Conservation (phyloP, 2,329 filamentous ascomycete genomes). For the Albifimbria verrucaria region DNA sequence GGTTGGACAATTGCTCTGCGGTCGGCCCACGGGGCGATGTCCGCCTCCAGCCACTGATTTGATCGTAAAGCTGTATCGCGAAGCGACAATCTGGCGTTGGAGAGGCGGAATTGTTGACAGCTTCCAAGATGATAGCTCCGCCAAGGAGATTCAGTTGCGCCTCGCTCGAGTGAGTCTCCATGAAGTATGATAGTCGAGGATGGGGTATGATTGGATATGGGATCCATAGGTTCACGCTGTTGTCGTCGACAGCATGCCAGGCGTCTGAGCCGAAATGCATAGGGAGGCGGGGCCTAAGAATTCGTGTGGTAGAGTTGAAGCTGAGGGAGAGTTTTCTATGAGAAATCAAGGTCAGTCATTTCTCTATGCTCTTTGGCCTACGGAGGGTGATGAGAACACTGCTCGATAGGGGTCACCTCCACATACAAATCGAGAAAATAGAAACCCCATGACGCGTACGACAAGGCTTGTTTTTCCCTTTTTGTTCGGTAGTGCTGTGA, state of each 20-base stretch:
- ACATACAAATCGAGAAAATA: neutral
- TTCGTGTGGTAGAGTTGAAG: neutral
- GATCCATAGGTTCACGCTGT: neutral
- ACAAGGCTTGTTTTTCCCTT: neutral
- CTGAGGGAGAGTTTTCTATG: neutral
- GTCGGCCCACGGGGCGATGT: neutral
- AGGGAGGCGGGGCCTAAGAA: neutral
- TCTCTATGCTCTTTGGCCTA: neutral
- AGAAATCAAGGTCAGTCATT: neutral
- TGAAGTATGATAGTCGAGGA: neutral
- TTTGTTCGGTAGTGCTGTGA: neutral
- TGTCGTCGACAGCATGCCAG: neutral
- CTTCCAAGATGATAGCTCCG: neutral
- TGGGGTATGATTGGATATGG: neutral
- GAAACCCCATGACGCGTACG: neutral
- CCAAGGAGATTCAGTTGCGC: neutral
- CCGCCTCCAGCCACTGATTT: neutral
- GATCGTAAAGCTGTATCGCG: neutral
- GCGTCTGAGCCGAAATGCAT: neutral
- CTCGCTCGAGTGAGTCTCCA: neutral
- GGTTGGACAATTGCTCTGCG: neutral
- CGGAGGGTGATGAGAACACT: neutral
- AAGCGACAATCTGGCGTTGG: neutral
- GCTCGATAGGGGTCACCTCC: neutral
- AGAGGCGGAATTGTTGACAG: neutral